Conservation (phyloP, 768 basidiomycete genomes). For the Leucogyrophana mollusca region DNA sequence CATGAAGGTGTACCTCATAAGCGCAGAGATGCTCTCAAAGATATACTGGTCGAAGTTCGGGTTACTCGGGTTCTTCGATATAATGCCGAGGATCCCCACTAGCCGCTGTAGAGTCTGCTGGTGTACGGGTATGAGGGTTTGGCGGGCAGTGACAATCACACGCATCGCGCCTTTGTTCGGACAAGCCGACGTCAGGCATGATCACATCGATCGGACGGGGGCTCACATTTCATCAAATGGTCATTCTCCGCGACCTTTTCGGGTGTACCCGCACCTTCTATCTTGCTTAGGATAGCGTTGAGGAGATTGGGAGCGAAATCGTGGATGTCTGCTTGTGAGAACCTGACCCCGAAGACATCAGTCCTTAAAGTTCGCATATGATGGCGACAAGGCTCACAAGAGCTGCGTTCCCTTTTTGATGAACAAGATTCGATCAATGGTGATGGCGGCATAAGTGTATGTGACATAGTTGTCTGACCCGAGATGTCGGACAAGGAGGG, state of each 20-base stretch:
- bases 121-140: conserved; percentile 68
- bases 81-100: conserved; percentile 79
- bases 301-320: conserved; percentile 77
- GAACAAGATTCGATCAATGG: conserved; percentile 93
- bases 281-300: conserved; percentile 70
- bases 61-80: conserved; percentile 96
- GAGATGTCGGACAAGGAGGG: conserved; percentile 81
- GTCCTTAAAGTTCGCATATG: conserved; percentile 2
- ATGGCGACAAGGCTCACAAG: conserved; percentile 52
- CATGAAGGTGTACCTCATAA: conserved; percentile 65
- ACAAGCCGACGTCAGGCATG: too few species aligned
- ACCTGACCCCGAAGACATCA: conserved; percentile 45
- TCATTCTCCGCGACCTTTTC: conserved; percentile 98
- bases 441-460: conserved; percentile 95
- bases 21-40: conserved; percentile 93
- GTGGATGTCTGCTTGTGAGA: conserved; percentile 83
- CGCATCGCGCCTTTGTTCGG: conserved; percentile 81
- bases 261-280: conserved; percentile 75
- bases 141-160: conserved; percentile 85
- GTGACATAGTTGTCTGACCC: conserved; percentile 85
- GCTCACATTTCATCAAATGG: conserved; percentile 93
- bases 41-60: conserved; percentile 97
- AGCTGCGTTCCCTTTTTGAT: conserved; percentile 79
- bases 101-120: conserved; percentile 68
- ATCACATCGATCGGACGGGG: background rate